These are phyloP conservation scores for Sporisorium sorghi DNA, from an alignment of 1,284 basidiomycete genomes.

Conservation along the genomic window DNA sequence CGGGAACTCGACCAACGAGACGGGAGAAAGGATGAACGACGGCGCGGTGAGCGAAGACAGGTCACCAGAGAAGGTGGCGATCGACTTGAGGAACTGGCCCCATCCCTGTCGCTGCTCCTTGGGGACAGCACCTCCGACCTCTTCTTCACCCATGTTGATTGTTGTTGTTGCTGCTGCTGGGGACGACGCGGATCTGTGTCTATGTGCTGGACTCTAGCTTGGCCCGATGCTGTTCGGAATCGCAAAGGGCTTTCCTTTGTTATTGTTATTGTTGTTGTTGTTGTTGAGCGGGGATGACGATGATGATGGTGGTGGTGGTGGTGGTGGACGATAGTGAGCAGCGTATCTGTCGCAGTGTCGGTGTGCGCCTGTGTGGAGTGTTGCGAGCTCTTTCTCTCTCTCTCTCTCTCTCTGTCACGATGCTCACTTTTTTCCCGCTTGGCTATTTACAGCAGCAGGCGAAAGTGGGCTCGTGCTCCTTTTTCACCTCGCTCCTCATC, in stretches of 20 bases:
- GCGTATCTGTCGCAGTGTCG: not conserved
- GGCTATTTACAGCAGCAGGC: too few relatives aligned
- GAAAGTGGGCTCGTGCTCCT: constrained; percentile 6
- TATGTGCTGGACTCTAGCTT: too few relatives aligned
- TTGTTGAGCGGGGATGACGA: not conserved
- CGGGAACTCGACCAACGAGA: constrained; percentile 66
- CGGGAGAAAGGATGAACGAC: constrained; percentile 72
- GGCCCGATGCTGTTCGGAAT: constrained; percentile 2
- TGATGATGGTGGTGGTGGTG: constrained; percentile 3
- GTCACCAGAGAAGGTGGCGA: constrained; percentile 76
- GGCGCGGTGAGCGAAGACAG: constrained; percentile 93
- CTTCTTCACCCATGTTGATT: constrained; percentile 54
- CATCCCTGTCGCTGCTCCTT: constrained; percentile 62
- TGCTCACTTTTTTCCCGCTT: not conserved
- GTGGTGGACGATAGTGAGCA: not conserved
- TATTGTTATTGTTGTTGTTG: not conserved
- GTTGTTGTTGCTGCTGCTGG: constrained; percentile 10
- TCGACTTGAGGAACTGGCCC: constrained; percentile 66
- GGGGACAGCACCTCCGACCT: constrained; percentile 55
- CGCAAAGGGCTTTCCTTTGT: not conserved
- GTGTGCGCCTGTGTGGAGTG: constrained; percentile 4
- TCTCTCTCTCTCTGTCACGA: not conserved
- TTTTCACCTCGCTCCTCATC: not conserved
- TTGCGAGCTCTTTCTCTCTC: not conserved
- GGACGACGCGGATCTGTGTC: too few relatives aligned